Evolutionary conservation across 1,139 yeast species (phyloP), one percentile per base, ranked within the genome.

Genomic region (Saccharomyces hybrid): DNA sequence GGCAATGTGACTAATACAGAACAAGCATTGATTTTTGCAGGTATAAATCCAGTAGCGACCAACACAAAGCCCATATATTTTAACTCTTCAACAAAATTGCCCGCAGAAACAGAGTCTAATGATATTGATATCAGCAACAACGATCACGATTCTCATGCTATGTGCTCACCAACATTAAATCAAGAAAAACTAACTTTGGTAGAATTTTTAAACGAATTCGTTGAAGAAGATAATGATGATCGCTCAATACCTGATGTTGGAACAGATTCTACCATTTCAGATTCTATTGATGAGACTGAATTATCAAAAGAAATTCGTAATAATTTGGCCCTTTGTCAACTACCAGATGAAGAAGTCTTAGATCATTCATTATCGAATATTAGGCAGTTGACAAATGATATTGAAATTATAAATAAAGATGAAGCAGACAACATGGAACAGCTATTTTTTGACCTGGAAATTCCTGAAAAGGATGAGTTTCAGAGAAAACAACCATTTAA

Each of bases 21-120:
- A 44, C 67, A 64, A 52, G 67, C 68, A 2, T 46, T 62, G 51
- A 54, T 64, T 34, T 65, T 65, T 56, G 64, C 66, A 5, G 67
- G 67, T 2, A 56, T 65, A 6, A 55, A 60, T 42, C 28, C 62
- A 3, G 31, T 48, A 44, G 41, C 51, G 5, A 32, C 29, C 19
- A 34, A 52, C 5, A 50, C 53, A 38, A 55, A 58, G 41, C 57
- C 55, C 46, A 49, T 59, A 27, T 50, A 54, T 8, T 56, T 56
- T 47, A 26, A 26, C 14, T 38, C 54, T 55, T 52, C 32, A 54
- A 54, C 23, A 48, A 56, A 52, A 53, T 48, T 19, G 13, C 11
- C 41, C 11, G n/a, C 11, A 25, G 23, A 19, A 32, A n/a, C 27
- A 11, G 25, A 38, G 28, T 8, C 46, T 23, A 26, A 46, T 34